phyloP scores from a whole-genome alignment of 208 protist genomes.

The Leishmania braziliensis region DNA sequence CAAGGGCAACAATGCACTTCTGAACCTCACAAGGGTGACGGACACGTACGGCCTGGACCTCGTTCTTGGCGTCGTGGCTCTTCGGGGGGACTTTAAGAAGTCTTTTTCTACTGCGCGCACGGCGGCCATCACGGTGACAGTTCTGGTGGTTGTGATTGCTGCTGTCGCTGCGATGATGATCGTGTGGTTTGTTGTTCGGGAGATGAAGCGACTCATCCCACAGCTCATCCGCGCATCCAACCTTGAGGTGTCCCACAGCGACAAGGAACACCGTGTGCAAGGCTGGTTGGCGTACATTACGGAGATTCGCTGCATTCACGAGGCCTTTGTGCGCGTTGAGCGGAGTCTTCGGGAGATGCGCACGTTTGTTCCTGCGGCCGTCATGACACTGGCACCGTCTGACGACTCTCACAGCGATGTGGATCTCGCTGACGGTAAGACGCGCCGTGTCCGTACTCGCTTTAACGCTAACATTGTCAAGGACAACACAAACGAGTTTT shows the following conservation, averaged over 20 bases:
- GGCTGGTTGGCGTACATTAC: constrained; percentile 43
- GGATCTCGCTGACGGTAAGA: constrained; percentile 24
- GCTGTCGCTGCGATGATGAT: constrained; percentile 46
- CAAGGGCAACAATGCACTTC: constrained; percentile 34
- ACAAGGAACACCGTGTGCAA: constrained; percentile 23
- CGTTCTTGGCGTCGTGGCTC: constrained; percentile 51
- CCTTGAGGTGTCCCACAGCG: constrained; percentile 44
- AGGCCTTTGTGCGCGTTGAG: constrained; percentile 42
- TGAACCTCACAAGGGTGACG: constrained; percentile 55
- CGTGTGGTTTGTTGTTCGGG: constrained; percentile 46
- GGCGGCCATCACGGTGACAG: constrained; percentile 44
- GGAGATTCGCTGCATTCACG: constrained; percentile 46
- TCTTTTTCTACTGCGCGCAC: constrained; percentile 46
- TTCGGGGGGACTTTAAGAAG: constrained; percentile 58
- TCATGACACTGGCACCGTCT: constrained; percentile 39
- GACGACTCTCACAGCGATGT: constrained; percentile 22
- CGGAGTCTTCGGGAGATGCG: constrained; percentile 53
- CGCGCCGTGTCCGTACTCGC: constrained; percentile 38
- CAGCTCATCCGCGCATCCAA: constrained; percentile 55
- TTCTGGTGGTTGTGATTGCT: constrained; percentile 50
- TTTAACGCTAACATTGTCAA: constrained; percentile 75
- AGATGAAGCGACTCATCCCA: constrained; percentile 55
- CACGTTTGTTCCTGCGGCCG: constrained; percentile 47
- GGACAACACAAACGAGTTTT: constrained; percentile 63
- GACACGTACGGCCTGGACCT: constrained; percentile 64